Percentiles rank a stretch among this genome's conserved stretches.
Evolutionary conservation across 495 filamentous ascomycete species (phyloP).

Genomic region (Penicillium canariense): DNA sequence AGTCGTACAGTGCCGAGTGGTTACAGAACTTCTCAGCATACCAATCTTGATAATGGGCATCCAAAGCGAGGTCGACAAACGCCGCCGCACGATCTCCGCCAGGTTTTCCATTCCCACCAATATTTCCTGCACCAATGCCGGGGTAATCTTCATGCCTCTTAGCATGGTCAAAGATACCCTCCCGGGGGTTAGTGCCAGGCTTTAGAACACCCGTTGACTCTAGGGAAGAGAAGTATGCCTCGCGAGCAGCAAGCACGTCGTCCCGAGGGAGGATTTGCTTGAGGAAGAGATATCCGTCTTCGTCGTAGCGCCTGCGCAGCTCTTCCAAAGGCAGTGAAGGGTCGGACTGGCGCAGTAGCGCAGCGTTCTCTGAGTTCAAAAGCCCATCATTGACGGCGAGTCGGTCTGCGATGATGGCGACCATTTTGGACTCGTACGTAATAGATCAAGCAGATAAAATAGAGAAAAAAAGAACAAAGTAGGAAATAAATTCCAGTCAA

Average conservation of each 20-base stretch:
- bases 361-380: constrained; percentile 46
- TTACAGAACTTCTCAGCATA: constrained; percentile 57
- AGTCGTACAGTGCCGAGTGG: constrained; percentile 50
- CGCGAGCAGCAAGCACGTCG: constrained; percentile 54
- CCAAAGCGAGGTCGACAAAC: constrained; percentile 55
- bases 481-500: background rate
- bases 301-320: constrained; percentile 50
- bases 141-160: constrained; percentile 50
- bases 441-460: no score
- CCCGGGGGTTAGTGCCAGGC: constrained; percentile 37
- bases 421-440: constrained; percentile 22
- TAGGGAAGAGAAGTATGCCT: constrained; percentile 57
- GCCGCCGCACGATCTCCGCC: constrained; percentile 40
- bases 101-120: constrained; percentile 47
- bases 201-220: constrained; percentile 56
- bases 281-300: constrained; percentile 60
- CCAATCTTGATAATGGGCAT: constrained; percentile 57
- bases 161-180: constrained; percentile 51
- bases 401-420: constrained; percentile 28
- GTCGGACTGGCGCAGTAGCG: constrained; percentile 42
- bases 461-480: background rate
- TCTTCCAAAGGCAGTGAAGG: constrained; percentile 39
- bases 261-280: constrained; percentile 56
- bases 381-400: constrained; percentile 53
- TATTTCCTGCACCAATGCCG: constrained; percentile 56